phyloP scores from a whole-genome alignment of 176 grass and related monocot genomes.

The Aegilops sharonensis region DNA sequence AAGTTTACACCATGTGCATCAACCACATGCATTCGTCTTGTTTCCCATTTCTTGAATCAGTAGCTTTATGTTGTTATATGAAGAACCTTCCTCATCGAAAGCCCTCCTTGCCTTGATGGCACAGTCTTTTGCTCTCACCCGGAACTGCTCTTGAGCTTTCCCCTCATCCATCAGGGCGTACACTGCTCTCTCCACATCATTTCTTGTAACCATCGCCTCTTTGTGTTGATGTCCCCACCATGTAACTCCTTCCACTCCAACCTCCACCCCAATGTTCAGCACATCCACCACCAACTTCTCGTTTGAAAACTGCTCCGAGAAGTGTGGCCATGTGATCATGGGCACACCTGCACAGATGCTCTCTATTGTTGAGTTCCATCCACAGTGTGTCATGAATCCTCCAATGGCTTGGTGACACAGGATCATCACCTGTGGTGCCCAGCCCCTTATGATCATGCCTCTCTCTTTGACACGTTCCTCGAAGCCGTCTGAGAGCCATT shows the following conservation, averaged over 20 bases:
- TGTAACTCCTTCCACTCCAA: slow-evolving; percentile 31
- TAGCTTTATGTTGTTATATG: slow-evolving; percentile 41
- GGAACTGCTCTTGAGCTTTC: slow-evolving; percentile 39
- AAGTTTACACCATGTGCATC: slow-evolving; percentile 9
- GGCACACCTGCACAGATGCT: slow-evolving; percentile 47
- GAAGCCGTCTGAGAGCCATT: slow-evolving; percentile 56
- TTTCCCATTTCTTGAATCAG: slow-evolving; percentile 47
- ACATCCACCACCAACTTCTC: slow-evolving; percentile 61
- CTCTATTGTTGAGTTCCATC: slow-evolving; percentile 67
- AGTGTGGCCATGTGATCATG: slow-evolving; percentile 70
- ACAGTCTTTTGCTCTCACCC: slow-evolving; percentile 41
- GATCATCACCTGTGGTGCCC: slow-evolving; percentile 64
- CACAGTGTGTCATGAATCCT: slow-evolving; percentile 64
- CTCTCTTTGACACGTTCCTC: slow-evolving; percentile 38
- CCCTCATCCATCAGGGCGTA: slow-evolving; percentile 43
- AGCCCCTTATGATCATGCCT: slow-evolving; percentile 53
- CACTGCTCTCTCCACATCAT: slow-evolving; percentile 25
- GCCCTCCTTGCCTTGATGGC: slow-evolving; percentile 50
- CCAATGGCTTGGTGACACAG: slow-evolving; percentile 58
- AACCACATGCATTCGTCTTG: not conserved
- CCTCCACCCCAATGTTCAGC: slow-evolving; percentile 44
- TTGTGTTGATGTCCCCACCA: slow-evolving; percentile 23
- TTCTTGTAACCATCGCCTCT: slow-evolving; percentile 33
- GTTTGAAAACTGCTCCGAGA: slow-evolving; percentile 54
- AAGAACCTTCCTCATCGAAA: slow-evolving; percentile 59